phyloP scores from a whole-genome alignment of 78 protist species.

The Dictyostelium capitatum region DNA sequence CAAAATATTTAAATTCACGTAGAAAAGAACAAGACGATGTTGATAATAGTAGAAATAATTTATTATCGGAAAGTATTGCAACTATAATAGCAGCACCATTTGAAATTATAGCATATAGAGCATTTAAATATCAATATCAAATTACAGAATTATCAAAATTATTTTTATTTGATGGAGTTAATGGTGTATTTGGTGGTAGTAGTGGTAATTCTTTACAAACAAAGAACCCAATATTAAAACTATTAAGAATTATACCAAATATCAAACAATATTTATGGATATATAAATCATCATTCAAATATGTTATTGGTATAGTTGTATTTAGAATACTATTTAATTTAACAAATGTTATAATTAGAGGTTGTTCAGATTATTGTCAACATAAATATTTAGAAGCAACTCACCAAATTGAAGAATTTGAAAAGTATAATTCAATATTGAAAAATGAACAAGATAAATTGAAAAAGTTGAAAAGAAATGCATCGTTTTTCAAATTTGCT shows the following conservation, averaged over 20 bases:
- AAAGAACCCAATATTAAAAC: no score
- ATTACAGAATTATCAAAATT: background rate
- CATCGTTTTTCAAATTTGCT: no score
- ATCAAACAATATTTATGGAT: background rate
- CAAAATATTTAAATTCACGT: background rate
- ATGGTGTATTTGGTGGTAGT: no score
- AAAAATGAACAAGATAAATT: no score
- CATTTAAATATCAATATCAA: background rate
- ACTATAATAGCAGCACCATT: slow-evolving; percentile 48
- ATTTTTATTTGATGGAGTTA: background rate
- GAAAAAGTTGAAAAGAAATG: no score
- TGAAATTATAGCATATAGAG: background rate
- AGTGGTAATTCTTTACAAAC: no score
- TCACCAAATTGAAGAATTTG: no score
- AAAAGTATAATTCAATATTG: no score
- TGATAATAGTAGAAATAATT: background rate
- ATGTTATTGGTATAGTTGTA: background rate
- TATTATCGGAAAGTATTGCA: background rate
- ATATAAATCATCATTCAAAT: background rate
- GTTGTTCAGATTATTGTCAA: background rate
- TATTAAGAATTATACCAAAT: background rate
- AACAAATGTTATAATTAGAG: background rate
- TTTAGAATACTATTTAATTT: background rate
- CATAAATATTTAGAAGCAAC: background rate
- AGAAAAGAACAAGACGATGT: no score